Evolutionary conservation across 148 eudicot genomes (phyloP).

Genomic region (Beta vulgaris): DNA sequence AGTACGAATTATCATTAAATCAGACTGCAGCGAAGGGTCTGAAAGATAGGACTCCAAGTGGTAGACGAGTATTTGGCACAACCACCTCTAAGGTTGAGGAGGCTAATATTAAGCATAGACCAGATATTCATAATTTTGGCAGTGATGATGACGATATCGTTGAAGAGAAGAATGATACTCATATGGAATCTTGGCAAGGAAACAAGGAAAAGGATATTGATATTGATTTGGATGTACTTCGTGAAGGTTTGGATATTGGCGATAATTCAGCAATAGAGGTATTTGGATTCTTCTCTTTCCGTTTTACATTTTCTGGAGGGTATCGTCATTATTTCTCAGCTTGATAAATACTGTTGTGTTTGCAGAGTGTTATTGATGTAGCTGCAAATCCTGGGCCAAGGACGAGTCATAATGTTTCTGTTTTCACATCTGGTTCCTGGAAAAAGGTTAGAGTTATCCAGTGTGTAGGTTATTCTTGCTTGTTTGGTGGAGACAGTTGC

Average conservation of each 20-base stretch:
- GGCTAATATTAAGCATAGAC: slow-evolving; percentile 34
- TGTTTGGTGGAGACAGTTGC: neutral
- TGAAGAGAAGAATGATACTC: slow-evolving; percentile 45
- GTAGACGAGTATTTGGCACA: slow-evolving; percentile 83
- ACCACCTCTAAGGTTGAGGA: slow-evolving; percentile 38
- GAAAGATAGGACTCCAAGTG: slow-evolving; percentile 42
- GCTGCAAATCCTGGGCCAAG: slow-evolving; percentile 56
- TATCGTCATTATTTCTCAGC: slow-evolving; percentile 19
- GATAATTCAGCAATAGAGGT: slow-evolving; percentile 69
- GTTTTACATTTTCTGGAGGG: slow-evolving; percentile 9
- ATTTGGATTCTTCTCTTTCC: slow-evolving; percentile 18
- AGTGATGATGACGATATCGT: slow-evolving; percentile 74
- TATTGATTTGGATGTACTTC: slow-evolving; percentile 62
- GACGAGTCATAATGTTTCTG: slow-evolving; percentile 75
- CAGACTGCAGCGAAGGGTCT: slow-evolving; percentile 31
- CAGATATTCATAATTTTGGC: slow-evolving; percentile 54
- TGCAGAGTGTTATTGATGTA: slow-evolving; percentile 59
- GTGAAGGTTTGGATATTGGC: slow-evolving; percentile 60
- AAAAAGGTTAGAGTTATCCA: slow-evolving; percentile 50
- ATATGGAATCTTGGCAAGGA: slow-evolving; percentile 21
- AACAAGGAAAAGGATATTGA: slow-evolving; percentile 41
- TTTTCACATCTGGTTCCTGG: slow-evolving; percentile 70
- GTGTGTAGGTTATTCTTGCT: neutral
- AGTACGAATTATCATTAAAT: slow-evolving; percentile 61
- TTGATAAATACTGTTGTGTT: slow-evolving; percentile 11